Percentiles rank a stretch among this genome's conserved stretches.
Conservation (phyloP, 257 asterid genomes). For the Lantana camara region DNA sequence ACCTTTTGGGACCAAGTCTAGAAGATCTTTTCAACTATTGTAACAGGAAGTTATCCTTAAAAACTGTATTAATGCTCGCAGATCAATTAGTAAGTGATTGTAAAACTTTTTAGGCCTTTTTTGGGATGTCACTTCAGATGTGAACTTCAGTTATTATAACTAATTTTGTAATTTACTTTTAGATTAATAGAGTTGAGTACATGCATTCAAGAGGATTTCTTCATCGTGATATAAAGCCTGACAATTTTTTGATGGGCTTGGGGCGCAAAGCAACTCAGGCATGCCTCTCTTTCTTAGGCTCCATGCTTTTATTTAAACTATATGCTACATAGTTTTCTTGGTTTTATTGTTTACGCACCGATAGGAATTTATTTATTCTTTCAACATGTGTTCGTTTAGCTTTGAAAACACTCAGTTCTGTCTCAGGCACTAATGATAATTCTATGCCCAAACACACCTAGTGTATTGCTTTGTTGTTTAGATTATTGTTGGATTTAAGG, state of each 20-base stretch:
- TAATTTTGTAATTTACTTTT: conserved; percentile 22
- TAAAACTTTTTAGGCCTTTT: not conserved
- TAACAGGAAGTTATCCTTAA: conserved; percentile 68
- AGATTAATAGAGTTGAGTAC: conserved; percentile 95
- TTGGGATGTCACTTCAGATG: not conserved
- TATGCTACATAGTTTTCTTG: not conserved
- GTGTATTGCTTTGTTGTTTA: not conserved
- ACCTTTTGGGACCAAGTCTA: conserved; percentile 85
- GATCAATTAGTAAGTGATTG: conserved; percentile 75
- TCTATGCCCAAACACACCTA: not conserved
- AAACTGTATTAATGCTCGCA: conserved; percentile 87
- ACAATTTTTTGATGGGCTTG: conserved; percentile 91
- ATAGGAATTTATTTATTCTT: not conserved
- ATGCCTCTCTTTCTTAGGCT: conserved; percentile 28
- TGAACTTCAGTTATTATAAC: conserved; percentile 9
- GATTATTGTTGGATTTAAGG: not conserved
- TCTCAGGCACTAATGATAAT: not conserved
- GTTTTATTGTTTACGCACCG: not conserved
- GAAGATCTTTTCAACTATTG: conserved; percentile 89
- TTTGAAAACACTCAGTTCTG: no score
- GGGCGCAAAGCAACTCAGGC: conserved; percentile 99
- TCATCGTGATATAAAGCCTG: conserved; percentile 98
- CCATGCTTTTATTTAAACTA: conserved; percentile 22
- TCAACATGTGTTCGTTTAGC: not conserved
- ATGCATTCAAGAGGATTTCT: conserved; percentile 97